Conservation (phyloP, 306 rosid genomes). For the Hippophae gyantsensis region DNA sequence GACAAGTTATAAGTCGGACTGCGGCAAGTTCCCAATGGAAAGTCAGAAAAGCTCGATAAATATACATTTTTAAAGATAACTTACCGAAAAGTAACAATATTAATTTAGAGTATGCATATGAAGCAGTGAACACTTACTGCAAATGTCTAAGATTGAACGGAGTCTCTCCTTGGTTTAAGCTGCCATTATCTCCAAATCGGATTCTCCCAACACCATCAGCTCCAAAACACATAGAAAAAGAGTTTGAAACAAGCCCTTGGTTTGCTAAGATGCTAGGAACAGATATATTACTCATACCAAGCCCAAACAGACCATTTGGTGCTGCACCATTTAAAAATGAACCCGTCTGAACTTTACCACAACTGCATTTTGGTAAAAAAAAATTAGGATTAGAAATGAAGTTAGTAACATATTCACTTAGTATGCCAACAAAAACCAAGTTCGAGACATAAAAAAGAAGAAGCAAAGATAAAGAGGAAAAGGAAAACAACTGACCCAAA, state of each 20-base stretch:
- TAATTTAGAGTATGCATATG: neutral
- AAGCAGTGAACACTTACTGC: constrained; percentile 36
- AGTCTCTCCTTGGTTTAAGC: constrained; percentile 52
- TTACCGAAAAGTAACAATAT: neutral
- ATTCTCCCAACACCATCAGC: constrained; percentile 55
- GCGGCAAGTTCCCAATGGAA: constrained; percentile 20
- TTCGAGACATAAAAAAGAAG: neutral
- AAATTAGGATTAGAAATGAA: constrained; percentile 6
- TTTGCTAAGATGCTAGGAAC: constrained; percentile 78
- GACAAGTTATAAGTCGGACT: constrained; percentile 68
- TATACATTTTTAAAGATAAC: neutral
- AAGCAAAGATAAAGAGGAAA: constrained; percentile 3
- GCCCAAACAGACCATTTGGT: constrained; percentile 82
- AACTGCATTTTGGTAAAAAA: constrained; percentile 37
- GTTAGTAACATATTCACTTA: neutral
- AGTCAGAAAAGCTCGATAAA: constrained; percentile 14
- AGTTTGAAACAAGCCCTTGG: constrained; percentile 47
- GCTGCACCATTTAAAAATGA: constrained; percentile 57
- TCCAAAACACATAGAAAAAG: constrained; percentile 93
- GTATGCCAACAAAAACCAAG: neutral
- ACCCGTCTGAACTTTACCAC: constrained; percentile 80
- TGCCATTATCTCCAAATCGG: constrained; percentile 70
- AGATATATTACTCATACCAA: constrained; percentile 57
- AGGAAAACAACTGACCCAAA: constrained; percentile 52
- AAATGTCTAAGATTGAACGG: constrained; percentile 37